Conservation (phyloP, 768 basidiomycete species). For the Lenzites betulinus region DNA sequence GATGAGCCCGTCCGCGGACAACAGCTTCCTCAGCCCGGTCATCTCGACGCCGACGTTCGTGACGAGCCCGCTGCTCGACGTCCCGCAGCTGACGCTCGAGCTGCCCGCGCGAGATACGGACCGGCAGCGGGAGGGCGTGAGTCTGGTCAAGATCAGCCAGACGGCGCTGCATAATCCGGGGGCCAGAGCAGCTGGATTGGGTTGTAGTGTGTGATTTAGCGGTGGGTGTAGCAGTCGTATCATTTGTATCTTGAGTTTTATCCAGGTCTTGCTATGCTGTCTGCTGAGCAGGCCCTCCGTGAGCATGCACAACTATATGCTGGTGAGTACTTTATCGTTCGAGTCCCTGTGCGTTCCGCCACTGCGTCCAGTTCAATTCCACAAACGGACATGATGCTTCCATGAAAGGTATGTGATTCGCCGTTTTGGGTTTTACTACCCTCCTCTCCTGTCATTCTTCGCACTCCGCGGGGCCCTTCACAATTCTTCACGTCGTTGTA, state of each 20-base stretch:
- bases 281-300: no score
- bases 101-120: slow-evolving; percentile 28
- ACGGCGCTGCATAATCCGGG: slow-evolving; percentile 88
- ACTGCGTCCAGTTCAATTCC: no score
- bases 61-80: slow-evolving; percentile 76
- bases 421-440: not conserved
- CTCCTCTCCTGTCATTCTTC: not conserved
- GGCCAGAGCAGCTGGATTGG: slow-evolving; percentile 96
- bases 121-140: slow-evolving; percentile 33
- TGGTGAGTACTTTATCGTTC: no score
- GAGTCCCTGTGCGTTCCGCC: no score
- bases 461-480: slow-evolving; percentile 7
- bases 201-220: slow-evolving; percentile 38
- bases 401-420: not conserved
- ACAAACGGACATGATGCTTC: not conserved
- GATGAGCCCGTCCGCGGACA: slow-evolving; percentile 25
- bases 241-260: not conserved
- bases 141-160: slow-evolving; percentile 89
- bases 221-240: not conserved
- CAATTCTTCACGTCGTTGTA: slow-evolving; percentile 11
- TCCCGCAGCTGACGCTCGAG: slow-evolving; percentile 41
- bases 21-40: slow-evolving; percentile 17
- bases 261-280: no score
- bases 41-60: slow-evolving; percentile 28
- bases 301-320: no score